phyloP scores from a whole-genome alignment of 108 stramenopile genomes.

The Skeletonema menzelii region DNA sequence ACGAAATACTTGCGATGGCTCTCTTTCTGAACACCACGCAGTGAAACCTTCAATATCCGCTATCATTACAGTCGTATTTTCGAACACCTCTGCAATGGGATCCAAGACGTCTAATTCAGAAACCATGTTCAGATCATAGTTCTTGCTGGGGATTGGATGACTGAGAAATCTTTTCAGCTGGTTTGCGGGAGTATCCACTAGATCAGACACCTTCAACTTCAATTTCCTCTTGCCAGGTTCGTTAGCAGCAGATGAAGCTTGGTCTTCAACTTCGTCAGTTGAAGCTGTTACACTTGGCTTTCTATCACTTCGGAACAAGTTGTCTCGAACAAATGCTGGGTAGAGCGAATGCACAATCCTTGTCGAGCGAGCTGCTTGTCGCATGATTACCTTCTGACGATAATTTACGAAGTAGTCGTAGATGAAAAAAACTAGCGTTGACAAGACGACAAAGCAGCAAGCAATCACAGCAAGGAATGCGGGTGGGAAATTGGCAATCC shows the following conservation, averaged over 20 bases:
- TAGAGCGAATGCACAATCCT: constrained; percentile 46
- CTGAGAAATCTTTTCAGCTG: constrained; percentile 2
- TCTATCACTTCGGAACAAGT: constrained; percentile 19
- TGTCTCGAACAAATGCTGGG: constrained; percentile 47
- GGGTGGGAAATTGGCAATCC: constrained; percentile 14
- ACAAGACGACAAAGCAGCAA: constrained; percentile 8
- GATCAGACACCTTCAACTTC: constrained; percentile 2
- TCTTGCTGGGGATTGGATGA: not conserved
- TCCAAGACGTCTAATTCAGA: not conserved
- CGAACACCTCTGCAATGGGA: constrained; percentile 7
- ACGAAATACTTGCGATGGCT: constrained; percentile 52
- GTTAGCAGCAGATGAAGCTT: not conserved
- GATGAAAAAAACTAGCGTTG: constrained; percentile 13
- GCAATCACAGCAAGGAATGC: not conserved
- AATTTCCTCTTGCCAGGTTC: not conserved
- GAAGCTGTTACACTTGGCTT: not conserved
- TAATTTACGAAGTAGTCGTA: constrained; percentile 39
- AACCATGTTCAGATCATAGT: not conserved
- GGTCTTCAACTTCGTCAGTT: not conserved
- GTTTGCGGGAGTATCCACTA: constrained; percentile 1
- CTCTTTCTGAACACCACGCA: constrained; percentile 52
- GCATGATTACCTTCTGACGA: constrained; percentile 30
- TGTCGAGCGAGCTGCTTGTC: constrained; percentile 21
- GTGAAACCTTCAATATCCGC: constrained; percentile 61
- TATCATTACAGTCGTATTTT: constrained; percentile 4